phyloP scores from a whole-genome alignment of 345 rosid genomes.

The Litchi chinensis region DNA sequence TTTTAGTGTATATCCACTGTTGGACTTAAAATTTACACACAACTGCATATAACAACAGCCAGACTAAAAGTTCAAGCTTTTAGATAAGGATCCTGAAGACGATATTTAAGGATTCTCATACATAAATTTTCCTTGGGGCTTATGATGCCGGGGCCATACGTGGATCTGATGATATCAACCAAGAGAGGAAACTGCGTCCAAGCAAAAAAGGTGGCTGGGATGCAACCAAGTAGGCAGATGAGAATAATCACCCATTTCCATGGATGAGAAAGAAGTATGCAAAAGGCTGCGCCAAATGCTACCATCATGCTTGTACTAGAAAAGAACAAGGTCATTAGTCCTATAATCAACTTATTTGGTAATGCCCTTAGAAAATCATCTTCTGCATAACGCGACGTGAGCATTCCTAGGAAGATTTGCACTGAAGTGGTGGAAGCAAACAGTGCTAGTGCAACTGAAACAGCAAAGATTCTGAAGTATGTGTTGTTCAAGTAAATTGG shows the following conservation, averaged over 20 bases:
- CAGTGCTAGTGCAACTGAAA: not conserved
- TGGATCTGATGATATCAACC: not conserved
- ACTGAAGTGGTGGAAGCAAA: not conserved
- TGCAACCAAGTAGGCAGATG: not conserved
- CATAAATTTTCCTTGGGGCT: not conserved
- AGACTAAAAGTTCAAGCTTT: no score
- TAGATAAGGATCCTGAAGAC: no score
- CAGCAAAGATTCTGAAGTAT: not conserved
- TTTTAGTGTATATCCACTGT: no score
- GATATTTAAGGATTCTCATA: no score
- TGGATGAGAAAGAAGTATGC: not conserved
- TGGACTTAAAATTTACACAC: no score
- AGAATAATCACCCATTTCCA: slow-evolving; percentile 6
- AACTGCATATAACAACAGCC: no score
- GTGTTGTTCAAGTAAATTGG: not conserved
- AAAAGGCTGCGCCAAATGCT: not conserved
- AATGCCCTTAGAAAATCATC: not conserved
- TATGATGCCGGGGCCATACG: not conserved
- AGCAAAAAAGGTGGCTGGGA: not conserved
- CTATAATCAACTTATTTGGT: not conserved
- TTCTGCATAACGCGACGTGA: not conserved
- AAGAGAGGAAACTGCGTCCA: not conserved
- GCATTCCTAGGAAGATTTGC: not conserved
- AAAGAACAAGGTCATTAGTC: not conserved
- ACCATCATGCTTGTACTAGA: not conserved